Evolutionary conservation across 257 asterid genomes (phyloP), one percentile per base, ranked within the genome.

Genomic region (Prunella vulgaris): DNA sequence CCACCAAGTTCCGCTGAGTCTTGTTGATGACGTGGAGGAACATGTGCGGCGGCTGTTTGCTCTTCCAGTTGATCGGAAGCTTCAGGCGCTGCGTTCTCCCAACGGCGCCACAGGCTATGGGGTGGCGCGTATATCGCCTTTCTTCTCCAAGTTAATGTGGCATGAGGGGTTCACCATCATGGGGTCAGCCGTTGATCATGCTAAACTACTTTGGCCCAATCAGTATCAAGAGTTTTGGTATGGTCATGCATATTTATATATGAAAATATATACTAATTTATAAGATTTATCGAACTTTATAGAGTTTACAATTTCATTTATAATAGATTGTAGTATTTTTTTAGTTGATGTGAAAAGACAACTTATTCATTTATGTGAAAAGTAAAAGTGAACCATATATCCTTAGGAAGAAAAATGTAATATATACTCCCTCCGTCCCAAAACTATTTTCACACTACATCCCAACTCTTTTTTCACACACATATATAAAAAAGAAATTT

Each of bases 111-210:
- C 97, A 22, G 97, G 98, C 12, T 92, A 90, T 12, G 98, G 98
- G 10, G 70, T 74, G 64, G 87, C 98, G 35, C 80, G 91, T 42
- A 86, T 92, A 33, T 72, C 94, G 1, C 88, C 89, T 0, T 90
- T 85, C 63, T 90, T 90, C 52, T 0, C 82, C 0, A 86, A 88
- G 79, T 35, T 58, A 15, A 84, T 92, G 95, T 92, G 97, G 98
- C 96, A 92, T 62, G 98, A 92, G 64, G 97, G 98, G 27, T 92
- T 92, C 75, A 88, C 96, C 30, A 81, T 90, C 62, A 81, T 83
- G 75, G 95, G 94, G 21, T 92, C 96, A 5, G 77, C 95, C 0
- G 69, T 59, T 35, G 81, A 79, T 46, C 95, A 92, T 77, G 98
- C 95, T 3, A 81, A 70, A 35, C 78, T 56, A 57, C 95, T 92